phyloP scores from a whole-genome alignment of 192 early-diverging fungal species.

The Pilaira anomala region DNA sequence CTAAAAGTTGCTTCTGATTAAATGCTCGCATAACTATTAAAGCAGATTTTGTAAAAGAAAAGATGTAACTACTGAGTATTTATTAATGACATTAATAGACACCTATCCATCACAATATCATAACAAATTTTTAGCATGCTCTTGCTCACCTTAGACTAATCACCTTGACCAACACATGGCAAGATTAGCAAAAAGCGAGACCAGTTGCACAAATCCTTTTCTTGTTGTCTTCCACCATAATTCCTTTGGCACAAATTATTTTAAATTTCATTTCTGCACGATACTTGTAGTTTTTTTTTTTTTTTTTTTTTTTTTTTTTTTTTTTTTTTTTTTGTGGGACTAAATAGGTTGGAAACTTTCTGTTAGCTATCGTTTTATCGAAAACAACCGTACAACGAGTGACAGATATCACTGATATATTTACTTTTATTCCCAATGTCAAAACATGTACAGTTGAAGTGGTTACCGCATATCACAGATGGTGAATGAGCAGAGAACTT shows the following conservation, averaged over 20 bases:
- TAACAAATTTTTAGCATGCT: too few species aligned
- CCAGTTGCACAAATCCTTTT: conserved; percentile 2
- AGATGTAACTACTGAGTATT: too few species aligned
- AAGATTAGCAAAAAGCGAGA: conserved; percentile 15
- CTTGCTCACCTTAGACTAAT: too few species aligned
- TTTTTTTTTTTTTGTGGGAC: conserved; percentile 16
- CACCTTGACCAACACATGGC: too few species aligned
- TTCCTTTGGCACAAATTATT: conserved; percentile 16
- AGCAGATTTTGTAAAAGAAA: too few species aligned
- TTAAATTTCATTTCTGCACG: conserved; percentile 14
- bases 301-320: too few species aligned
- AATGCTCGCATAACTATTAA: too few species aligned
- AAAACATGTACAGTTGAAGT: conserved; percentile 12
- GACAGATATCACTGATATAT: conserved; percentile 15
- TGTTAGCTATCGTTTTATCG: conserved; percentile 11
- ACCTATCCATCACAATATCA: too few species aligned
- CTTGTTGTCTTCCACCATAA: conserved; percentile 11
- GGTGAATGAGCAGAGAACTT: conserved; percentile 4
- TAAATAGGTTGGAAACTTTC: conserved; percentile 7
- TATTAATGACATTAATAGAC: too few species aligned
- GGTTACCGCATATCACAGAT: conserved; percentile 1
- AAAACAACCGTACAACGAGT: conserved; percentile 8
- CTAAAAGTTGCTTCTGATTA: too few species aligned
- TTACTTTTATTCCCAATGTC: conserved; percentile 16
- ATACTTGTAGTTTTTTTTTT: conserved; percentile 13